Evolutionary conservation across 2,329 filamentous ascomycete species (phyloP).

Genomic region (Coniochaeta ligniaria): DNA sequence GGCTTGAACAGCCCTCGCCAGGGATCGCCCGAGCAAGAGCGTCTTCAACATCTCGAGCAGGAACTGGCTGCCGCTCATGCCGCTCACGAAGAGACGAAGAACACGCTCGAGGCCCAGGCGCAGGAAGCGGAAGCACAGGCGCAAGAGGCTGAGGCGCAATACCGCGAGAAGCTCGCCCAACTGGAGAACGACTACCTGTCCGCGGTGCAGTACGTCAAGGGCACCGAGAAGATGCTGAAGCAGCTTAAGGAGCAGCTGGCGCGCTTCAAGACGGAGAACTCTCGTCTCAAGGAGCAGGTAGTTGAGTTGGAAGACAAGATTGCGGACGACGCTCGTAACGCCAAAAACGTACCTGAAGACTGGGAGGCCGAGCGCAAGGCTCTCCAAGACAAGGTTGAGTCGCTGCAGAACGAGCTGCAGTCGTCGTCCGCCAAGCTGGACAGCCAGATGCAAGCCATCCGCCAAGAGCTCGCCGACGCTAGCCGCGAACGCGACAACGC

Average conservation of each 20-base stretch:
- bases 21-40: slow-evolving; percentile 71
- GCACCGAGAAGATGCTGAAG: slow-evolving; percentile 97
- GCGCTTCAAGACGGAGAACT: slow-evolving; percentile 83
- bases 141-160: slow-evolving; percentile 80
- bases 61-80: slow-evolving; percentile 72
- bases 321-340: slow-evolving; percentile 22
- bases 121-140: slow-evolving; percentile 78
- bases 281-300: slow-evolving; percentile 76
- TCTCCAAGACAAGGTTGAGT: slow-evolving; percentile 62
- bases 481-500: slow-evolving; percentile 64
- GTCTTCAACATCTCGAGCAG: slow-evolving; percentile 78
- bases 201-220: slow-evolving; percentile 95
- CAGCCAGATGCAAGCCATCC: slow-evolving; percentile 59
- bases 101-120: slow-evolving; percentile 68
- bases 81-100: slow-evolving; percentile 79
- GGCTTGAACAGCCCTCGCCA: slow-evolving; percentile 67
- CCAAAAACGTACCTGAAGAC: slow-evolving; percentile 41
- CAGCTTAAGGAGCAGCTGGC: slow-evolving; percentile 97
- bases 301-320: slow-evolving; percentile 53
- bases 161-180: slow-evolving; percentile 87
- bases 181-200: slow-evolving; percentile 97
- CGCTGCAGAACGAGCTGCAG: slow-evolving; percentile 62
- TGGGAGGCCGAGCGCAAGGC: slow-evolving; percentile 70
- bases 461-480: slow-evolving; percentile 59
- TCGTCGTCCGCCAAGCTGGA: slow-evolving; percentile 63